Evolutionary conservation across 2,329 filamentous ascomycete species (phyloP).

Genomic region (Cladorrhinum sp.): DNA sequence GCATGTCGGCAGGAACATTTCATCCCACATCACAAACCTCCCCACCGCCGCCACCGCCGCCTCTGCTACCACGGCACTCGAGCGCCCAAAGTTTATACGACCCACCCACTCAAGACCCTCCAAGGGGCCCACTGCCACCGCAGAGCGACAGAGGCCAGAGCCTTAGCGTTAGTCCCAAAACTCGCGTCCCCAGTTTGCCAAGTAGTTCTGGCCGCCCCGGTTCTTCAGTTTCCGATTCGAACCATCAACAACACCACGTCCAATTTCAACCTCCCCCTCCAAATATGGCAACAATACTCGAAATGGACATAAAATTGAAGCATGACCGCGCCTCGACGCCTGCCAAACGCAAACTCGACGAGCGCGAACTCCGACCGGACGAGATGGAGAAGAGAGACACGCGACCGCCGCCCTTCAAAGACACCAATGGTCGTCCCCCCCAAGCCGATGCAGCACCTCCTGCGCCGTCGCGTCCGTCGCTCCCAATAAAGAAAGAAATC

Average conservation of each 20-base stretch:
- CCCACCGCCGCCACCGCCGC: conserved; percentile 36
- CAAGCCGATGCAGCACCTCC: conserved; percentile 25
- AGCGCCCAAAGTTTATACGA: conserved; percentile 46
- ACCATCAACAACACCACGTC: conserved; percentile 22
- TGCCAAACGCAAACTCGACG: conserved; percentile 49
- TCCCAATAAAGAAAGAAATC: conserved; percentile 27
- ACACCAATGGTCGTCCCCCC: conserved; percentile 39
- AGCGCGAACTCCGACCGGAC: conserved; percentile 46
- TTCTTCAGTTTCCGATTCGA: conserved; percentile 28
- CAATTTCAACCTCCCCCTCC: conserved; percentile 17
- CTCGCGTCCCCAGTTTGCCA: conserved; percentile 54
- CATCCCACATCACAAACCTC: conserved; percentile 36
- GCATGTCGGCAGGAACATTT: conserved; percentile 37
- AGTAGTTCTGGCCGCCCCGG: conserved; percentile 40
- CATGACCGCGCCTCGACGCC: conserved; percentile 38
- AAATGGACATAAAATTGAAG: conserved; percentile 31
- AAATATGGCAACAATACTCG: conserved; percentile 18
- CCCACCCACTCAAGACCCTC: conserved; percentile 33
- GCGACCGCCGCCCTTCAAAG: conserved; percentile 48
- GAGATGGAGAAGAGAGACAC: conserved; percentile 50
- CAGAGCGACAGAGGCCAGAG: conserved; percentile 66
- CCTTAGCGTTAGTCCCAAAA: conserved; percentile 77
- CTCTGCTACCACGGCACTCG: conserved; percentile 41
- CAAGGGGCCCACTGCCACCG: conserved; percentile 48
- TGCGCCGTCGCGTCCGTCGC: conserved; percentile 32